Evolutionary conservation across 1,284 basidiomycete genomes (phyloP).

Genomic region (Irpex lacteus): DNA sequence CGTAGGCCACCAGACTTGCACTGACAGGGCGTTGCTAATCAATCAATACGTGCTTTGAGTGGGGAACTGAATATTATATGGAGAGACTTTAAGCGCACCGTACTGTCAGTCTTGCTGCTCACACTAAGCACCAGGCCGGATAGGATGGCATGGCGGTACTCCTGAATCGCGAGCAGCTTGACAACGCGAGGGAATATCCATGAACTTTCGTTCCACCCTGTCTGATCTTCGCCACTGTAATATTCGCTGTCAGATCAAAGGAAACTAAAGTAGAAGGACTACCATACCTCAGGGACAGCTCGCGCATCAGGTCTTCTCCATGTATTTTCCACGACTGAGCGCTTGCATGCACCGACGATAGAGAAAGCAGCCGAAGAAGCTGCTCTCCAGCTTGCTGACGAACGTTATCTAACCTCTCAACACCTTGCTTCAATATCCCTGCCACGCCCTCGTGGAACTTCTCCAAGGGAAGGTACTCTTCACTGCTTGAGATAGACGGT

Average conservation of each 20-base stretch:
- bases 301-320: conserved; percentile 42
- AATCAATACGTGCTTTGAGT: not conserved
- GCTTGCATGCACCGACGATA: conserved; percentile 37
- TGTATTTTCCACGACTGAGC: conserved; percentile 47
- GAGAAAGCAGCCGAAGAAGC: conserved; percentile 49
- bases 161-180: conserved; percentile 58
- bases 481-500: conserved; percentile 38
- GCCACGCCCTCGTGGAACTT: conserved; percentile 58
- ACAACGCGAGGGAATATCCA: conserved; percentile 75
- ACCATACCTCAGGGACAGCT: conserved; percentile 52
- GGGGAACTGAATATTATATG: conserved; percentile 7
- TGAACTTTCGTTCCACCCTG: conserved; percentile 64
- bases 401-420: conserved; percentile 90
- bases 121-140: conserved; percentile 75
- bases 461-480: conserved; percentile 57
- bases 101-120: conserved; percentile 79
- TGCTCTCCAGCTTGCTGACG: conserved; percentile 74
- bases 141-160: conserved; percentile 64
- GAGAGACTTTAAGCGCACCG: conserved; percentile 47
- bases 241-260: not conserved
- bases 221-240: conserved; percentile 27
- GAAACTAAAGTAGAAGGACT: not conserved
- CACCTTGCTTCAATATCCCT: conserved; percentile 83
- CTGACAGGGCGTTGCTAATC: conserved; percentile 67
- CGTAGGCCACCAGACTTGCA: conserved; percentile 57